Conservation (phyloP, 1,284 basidiomycete species). For the Baeospora myosura region DNA sequence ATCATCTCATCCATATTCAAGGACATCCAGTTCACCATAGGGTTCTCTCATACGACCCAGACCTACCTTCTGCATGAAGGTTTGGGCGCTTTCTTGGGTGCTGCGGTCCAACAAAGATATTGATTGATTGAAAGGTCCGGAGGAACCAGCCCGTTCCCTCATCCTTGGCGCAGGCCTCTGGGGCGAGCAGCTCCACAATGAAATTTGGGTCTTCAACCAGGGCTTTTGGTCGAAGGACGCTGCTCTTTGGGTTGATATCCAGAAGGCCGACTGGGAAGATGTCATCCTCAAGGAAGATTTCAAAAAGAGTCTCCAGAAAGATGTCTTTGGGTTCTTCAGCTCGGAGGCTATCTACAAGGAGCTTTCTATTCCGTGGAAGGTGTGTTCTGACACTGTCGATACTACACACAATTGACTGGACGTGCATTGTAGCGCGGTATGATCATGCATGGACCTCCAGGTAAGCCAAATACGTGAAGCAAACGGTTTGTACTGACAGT, state of each 20-base stretch:
- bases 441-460: constrained; percentile 69
- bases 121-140: constrained; percentile 31
- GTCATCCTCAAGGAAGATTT: constrained; percentile 69
- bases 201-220: constrained; percentile 71
- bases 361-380: constrained; percentile 78
- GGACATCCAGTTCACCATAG: constrained; percentile 30
- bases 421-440: constrained; percentile 48
- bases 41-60: constrained; percentile 14
- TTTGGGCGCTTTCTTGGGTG: constrained; percentile 7
- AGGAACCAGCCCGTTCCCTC: constrained; percentile 45
- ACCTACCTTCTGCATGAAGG: constrained; percentile 54
- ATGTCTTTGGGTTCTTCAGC: constrained; percentile 72
- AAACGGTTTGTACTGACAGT: neutral
- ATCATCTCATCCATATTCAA: neutral
- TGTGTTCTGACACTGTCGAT: constrained; percentile 18
- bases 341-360: constrained; percentile 65
- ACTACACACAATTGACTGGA: constrained; percentile 1
- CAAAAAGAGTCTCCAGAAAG: constrained; percentile 61
- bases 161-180: constrained; percentile 48
- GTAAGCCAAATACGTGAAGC: constrained; percentile 24
- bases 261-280: constrained; percentile 68
- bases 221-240: constrained; percentile 61
- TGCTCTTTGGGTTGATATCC: constrained; percentile 59
- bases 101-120: neutral
- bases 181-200: constrained; percentile 48